A percentile compares a stretch with the other conserved stretches of the same genome.
Evolutionary conservation across 768 basidiomycete genomes (phyloP).

Genomic region (Dentipellis sp.): DNA sequence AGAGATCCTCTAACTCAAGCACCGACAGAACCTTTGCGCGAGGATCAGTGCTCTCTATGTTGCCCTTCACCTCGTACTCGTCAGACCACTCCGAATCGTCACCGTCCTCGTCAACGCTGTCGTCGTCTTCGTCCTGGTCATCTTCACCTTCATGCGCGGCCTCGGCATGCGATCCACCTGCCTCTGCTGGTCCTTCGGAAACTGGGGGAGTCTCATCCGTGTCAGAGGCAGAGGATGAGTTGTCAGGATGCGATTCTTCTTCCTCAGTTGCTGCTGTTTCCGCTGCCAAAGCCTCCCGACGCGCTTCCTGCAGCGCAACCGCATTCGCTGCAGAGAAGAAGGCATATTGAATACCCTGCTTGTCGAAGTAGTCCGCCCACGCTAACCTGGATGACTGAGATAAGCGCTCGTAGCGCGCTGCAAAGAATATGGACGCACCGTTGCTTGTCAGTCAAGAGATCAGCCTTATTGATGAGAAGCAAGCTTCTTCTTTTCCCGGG

Average conservation of each 20-base stretch:
- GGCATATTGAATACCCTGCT: conserved; percentile 65
- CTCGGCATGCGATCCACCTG: conserved; percentile 15
- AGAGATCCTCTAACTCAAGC: conserved; percentile 79
- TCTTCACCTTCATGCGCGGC: conserved; percentile 24
- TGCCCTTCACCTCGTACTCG: conserved; percentile 38
- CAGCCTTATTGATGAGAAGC: conserved; percentile 92
- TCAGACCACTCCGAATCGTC: conserved; percentile 21
- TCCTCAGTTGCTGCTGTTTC: not conserved
- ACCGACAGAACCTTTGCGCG: conserved; percentile 78
- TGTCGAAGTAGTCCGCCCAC: conserved; percentile 93
- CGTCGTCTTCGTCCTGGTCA: conserved; percentile 15
- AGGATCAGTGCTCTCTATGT: conserved; percentile 51
- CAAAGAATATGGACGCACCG: conserved; percentile 41
- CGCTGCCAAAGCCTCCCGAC: conserved; percentile 35
- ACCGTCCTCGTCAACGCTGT: conserved; percentile 7
- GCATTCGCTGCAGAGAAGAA: conserved; percentile 94
- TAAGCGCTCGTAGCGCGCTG: not conserved
- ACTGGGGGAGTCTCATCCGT: not conserved
- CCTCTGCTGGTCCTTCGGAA: conserved; percentile 14
- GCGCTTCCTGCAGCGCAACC: conserved; percentile 70
- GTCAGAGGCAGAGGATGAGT: not conserved
- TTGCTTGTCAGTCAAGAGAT: conserved; percentile 80
- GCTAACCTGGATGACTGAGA: conserved; percentile 35
- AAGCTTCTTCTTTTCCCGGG: conserved; percentile 65
- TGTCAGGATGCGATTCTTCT: conserved; percentile 4